Conservation (phyloP, 768 basidiomycete genomes). For the Leccinellum albellum region DNA sequence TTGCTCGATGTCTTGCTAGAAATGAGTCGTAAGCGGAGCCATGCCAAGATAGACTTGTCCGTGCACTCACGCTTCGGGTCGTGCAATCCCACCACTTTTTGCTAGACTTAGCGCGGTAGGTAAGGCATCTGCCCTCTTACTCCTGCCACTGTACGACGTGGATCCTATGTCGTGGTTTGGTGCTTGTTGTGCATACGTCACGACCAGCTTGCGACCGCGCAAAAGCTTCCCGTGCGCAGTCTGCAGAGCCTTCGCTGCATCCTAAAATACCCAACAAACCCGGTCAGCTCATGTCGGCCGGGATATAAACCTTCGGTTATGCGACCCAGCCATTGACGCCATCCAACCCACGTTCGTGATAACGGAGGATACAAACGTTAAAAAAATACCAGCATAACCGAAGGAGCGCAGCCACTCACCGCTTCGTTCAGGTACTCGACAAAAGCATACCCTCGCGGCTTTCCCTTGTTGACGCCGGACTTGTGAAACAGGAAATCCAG, state of each 20-base stretch:
- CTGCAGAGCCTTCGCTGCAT: slow-evolving; percentile 73
- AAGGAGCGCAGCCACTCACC: slow-evolving; percentile 51
- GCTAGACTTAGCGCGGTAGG: slow-evolving; percentile 87
- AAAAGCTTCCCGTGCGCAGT: slow-evolving; percentile 75
- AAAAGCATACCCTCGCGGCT: slow-evolving; percentile 94
- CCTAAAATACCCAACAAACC: slow-evolving; percentile 49
- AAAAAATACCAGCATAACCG: slow-evolving; percentile 18
- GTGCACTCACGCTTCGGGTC: slow-evolving; percentile 44
- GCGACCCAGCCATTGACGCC: slow-evolving; percentile 14
- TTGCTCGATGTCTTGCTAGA: slow-evolving; percentile 70
- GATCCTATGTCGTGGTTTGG: slow-evolving; percentile 36
- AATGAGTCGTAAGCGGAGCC: slow-evolving; percentile 6
- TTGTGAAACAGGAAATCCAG: slow-evolving; percentile 97
- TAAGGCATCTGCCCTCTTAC: slow-evolving; percentile 52
- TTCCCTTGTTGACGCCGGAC: slow-evolving; percentile 81
- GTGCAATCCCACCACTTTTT: slow-evolving; percentile 60
- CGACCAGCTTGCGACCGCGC: slow-evolving; percentile 82
- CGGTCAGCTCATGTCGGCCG: slow-evolving; percentile 16
- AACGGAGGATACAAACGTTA: slow-evolving; percentile 24
- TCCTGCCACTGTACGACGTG: slow-evolving; percentile 32
- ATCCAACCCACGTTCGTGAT: slow-evolving; percentile 19
- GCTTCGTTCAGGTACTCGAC: slow-evolving; percentile 76
- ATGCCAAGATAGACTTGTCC: not conserved
- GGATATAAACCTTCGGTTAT: slow-evolving; percentile 20
- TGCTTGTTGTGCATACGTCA: slow-evolving; percentile 91